Base-by-base conservation (phyloP, 176 grass and related monocot genomes). In the Olyra latifolia region DNA sequence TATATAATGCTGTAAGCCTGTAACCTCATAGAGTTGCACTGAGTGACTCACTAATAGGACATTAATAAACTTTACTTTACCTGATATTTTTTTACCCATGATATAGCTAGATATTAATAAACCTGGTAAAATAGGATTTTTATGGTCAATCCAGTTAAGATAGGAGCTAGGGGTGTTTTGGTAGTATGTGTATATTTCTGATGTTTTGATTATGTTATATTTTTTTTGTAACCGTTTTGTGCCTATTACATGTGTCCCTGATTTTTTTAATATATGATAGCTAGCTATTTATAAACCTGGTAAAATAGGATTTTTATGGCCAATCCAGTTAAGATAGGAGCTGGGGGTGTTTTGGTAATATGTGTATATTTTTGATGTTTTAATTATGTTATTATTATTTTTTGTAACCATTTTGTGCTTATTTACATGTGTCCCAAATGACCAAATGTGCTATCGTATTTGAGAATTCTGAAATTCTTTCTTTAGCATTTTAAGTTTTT, bases 371-470 rank as follows among this genome's bases (percentile, higher is more conserved):
- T 28, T 12, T 20, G 43, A 69, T 60, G 3, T 61, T 46, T 53
- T 71, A 8, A 65, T 60, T 78, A 53, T 61, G 54, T 11, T 19
- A 68, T n/a, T n/a, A n/a, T n/a, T 69, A 50, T 69, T 59, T 77
- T 7, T 20, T 4, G 56, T 71, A 50, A 38, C 6, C 7, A 35
- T 35, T 35, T 35, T 35, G 32, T 35, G 32, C 32, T 4, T 23
- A 35, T 73, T 39, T 54, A 73, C 48, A 39, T 38, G 38, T 54
- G 1, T 5, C 71, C 32, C 20, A 13, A 75, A 57, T 23, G 4
- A 16, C 10, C 42, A 20, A 15, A 2, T 70, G 48, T 62, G 13
- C 25, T 15, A 62, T 29, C 6, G 7, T 62, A 14, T 69, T 28
- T 85, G 53, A 28, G 19, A 73, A 42, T 35, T 62, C 54, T 44